phyloP scores from a whole-genome alignment of 1,284 basidiomycete species.

The Lentinus polychrous region DNA sequence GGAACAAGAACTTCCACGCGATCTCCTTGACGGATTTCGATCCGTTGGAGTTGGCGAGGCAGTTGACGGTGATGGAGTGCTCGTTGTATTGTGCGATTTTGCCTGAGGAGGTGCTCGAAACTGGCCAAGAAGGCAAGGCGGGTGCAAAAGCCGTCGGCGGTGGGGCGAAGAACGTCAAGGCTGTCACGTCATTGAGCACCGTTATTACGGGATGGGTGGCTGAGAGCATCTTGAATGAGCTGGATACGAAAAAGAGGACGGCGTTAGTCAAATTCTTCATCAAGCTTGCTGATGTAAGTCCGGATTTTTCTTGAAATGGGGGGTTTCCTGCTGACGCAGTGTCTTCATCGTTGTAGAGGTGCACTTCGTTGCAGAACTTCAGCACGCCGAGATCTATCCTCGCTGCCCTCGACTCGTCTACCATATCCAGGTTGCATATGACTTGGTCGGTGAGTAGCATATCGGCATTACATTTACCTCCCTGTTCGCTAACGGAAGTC shows the following conservation, averaged over 20 bases:
- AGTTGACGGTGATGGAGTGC: constrained; percentile 94
- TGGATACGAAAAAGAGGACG: constrained; percentile 85
- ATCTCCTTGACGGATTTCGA: constrained; percentile 89
- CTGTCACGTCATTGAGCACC: constrained; percentile 85
- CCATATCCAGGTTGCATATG: constrained; percentile 83
- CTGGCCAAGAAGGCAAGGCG: constrained; percentile 53
- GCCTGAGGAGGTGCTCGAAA: constrained; percentile 84
- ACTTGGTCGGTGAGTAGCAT: constrained; percentile 71
- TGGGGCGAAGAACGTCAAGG: constrained; percentile 55
- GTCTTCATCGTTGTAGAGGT: constrained; percentile 53
- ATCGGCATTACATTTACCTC: neutral
- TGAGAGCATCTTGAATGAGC: constrained; percentile 86
- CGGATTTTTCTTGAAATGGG: constrained; percentile 6
- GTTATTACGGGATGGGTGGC: constrained; percentile 94
- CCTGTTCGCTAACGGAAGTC: constrained; percentile 10
- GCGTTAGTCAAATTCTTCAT: constrained; percentile 91
- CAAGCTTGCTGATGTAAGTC: constrained; percentile 86
- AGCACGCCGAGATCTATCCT: constrained; percentile 90
- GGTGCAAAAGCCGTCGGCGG: constrained; percentile 31
- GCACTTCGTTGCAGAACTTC: constrained; percentile 82
- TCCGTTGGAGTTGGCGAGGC: constrained; percentile 85
- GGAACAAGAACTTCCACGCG: constrained; percentile 49
- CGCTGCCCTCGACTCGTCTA: constrained; percentile 91
- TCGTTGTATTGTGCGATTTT: constrained; percentile 81
- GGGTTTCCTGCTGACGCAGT: neutral